Base-by-base conservation (phyloP, 2,329 filamentous ascomycete species). In the Hortaea werneckii region DNA sequence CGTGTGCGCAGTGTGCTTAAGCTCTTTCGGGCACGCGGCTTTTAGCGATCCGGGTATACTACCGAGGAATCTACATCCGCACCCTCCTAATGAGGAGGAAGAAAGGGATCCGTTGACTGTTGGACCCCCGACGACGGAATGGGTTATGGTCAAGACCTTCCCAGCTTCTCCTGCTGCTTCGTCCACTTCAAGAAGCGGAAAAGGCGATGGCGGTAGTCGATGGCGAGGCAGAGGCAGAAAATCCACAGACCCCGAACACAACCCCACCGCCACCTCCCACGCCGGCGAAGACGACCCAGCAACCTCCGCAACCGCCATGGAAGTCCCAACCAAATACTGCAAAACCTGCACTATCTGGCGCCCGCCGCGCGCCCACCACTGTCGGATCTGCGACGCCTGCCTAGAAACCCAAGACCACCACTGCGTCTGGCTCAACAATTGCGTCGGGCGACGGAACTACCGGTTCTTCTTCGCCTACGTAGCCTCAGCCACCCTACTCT, bases 341-440 rank as follows among this genome's bases (percentile, higher is more conserved):
- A 90, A 89, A 63, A 94, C 89, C 12, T 98, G 92, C 73, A 88
- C 88, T 60, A 89, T 98, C 55, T 98, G 92, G 92, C 85, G 92
- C 2, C 92, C 92, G 32, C 89, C 90, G 28, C 85, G 92, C 48
- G 88, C 87, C 48, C 94, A 98, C 62, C 92, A 98, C 68, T 98
- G 92, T 67, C 85, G 92, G 47, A 77, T 95, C 28, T 98, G 92
- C 68, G 90, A 98, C 67, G 95, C 94, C 65, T 98, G 92, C 64
- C 79, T 98, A 49, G 92, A 98, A 66, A 95, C 88, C 0, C 87
- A 95, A 55, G 92, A 98, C 61, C 92, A 98, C 61, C 92, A 98
- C 67, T 98, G 92, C 60, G 89, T 96, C 11, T 98, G 92, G 92
- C 78, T 98, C 52, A 98, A 98, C 69, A 98, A 98, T 65, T 98